phyloP scores from a whole-genome alignment of 768 basidiomycete genomes.

The Tylopilus rubrobrunneus region DNA sequence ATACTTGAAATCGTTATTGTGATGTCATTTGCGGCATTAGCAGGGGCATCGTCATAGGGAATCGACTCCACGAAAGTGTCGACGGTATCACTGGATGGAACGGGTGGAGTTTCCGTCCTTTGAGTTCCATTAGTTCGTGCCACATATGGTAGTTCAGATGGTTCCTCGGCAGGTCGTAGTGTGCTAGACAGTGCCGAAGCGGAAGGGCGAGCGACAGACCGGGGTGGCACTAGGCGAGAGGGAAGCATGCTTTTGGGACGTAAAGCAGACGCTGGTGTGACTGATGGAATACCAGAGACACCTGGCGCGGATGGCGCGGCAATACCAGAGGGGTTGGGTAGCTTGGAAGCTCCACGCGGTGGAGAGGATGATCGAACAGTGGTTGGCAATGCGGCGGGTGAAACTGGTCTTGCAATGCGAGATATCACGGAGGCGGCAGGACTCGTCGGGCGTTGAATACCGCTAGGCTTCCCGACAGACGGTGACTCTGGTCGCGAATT shows the following conservation, averaged over 20 bases:
- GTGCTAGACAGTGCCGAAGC: constrained; percentile 20
- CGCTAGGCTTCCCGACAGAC: constrained; percentile 38
- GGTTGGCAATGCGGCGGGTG: constrained; percentile 36
- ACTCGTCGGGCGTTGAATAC: constrained; percentile 46
- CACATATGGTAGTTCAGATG: constrained; percentile 31
- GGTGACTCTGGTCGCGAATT: constrained; percentile 51
- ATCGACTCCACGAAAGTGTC: constrained; percentile 35
- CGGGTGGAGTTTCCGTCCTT: constrained; percentile 10
- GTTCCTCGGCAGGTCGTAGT: constrained; percentile 23
- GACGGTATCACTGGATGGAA: constrained; percentile 21
- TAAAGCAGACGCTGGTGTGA: constrained; percentile 36
- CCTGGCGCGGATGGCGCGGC: constrained; percentile 6
- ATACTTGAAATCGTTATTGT: constrained; percentile 85
- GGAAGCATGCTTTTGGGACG: constrained; percentile 70
- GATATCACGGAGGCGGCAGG: constrained; percentile 40
- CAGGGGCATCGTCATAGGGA: constrained; percentile 19
- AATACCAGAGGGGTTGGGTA: constrained; percentile 32
- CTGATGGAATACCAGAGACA: constrained; percentile 28
- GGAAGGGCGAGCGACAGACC: constrained; percentile 38
- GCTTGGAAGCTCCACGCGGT: constrained; percentile 38
- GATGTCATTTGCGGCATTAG: constrained; percentile 49
- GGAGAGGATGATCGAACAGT: constrained; percentile 49
- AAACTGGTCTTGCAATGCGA: constrained; percentile 40
- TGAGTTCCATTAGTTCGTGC: constrained; percentile 16
- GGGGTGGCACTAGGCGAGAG: constrained; percentile 68